Percentiles rank a stretch among this genome's conserved stretches.
These are phyloP conservation scores for Penicillium sp. DNA, from an alignment of 2,329 filamentous ascomycete species.

Conservation along the genomic window DNA sequence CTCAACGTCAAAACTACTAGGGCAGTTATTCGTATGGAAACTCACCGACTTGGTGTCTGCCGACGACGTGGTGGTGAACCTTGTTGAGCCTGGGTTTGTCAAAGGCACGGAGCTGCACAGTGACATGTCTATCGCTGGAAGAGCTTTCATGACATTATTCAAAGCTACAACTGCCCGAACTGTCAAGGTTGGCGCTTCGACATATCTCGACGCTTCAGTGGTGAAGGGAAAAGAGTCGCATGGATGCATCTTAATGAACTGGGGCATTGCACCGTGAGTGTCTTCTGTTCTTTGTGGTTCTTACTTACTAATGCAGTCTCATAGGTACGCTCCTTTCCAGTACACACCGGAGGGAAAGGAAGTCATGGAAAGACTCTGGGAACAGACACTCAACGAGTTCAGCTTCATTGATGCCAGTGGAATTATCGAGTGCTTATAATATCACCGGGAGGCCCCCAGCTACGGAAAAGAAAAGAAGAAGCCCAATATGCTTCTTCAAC, in stretches of 20 bases:
- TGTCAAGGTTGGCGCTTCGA: constrained; percentile 38
- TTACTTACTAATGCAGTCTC: too few relatives aligned
- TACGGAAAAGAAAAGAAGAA: too few relatives aligned
- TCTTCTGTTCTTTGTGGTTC: too few relatives aligned
- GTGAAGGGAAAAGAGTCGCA: constrained; percentile 49
- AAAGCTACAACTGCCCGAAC: too few relatives aligned
- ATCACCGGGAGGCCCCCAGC: too few relatives aligned
- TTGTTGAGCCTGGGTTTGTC: constrained; percentile 44
- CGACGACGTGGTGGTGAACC: constrained; percentile 43
- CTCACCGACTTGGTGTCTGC: constrained; percentile 36
- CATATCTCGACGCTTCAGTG: constrained; percentile 46
- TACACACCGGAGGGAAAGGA: neutral
- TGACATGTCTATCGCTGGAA: neutral
- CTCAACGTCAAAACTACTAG: neutral
- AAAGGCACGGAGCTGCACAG: constrained; percentile 38
- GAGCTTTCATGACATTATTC: neutral
- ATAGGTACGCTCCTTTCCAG: too few relatives aligned
- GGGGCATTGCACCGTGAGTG: constrained; percentile 32
- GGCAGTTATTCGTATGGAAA: constrained; percentile 34
- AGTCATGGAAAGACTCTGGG: neutral
- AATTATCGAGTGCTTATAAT: too few relatives aligned
- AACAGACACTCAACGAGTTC: neutral
- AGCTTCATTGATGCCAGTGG: too few relatives aligned
- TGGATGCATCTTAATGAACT: constrained; percentile 50
- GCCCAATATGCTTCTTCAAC: too few relatives aligned